phyloP scores from a whole-genome alignment of 345 rosid genomes.

The Eucalyptus pauciflora region DNA sequence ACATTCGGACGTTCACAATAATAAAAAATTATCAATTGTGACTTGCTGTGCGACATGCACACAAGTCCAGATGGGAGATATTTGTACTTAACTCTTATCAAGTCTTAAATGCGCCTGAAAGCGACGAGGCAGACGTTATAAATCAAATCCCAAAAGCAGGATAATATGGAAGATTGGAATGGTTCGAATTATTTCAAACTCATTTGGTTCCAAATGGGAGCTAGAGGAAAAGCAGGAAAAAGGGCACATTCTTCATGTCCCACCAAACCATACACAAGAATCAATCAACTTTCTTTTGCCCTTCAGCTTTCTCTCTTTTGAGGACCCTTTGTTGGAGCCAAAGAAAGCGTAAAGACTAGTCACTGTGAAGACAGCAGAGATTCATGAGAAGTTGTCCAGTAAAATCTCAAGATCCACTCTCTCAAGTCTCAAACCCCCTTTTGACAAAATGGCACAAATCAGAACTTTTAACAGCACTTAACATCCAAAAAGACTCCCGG shows the following conservation, averaged over 20 bases:
- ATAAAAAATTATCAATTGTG: background rate
- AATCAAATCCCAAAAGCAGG: background rate
- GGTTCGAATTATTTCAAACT: slow-evolving; percentile 3
- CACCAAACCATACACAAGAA: background rate
- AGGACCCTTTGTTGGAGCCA: background rate
- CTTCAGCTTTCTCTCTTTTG: background rate
- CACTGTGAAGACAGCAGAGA: background rate
- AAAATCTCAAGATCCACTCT: background rate
- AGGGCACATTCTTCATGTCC: slow-evolving; percentile 6
- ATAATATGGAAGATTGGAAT: background rate
- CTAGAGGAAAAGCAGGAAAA: background rate
- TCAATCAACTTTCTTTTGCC: slow-evolving; percentile 4
- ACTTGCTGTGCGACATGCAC: background rate
- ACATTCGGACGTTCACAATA: background rate
- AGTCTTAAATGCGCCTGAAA: background rate
- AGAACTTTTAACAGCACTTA: background rate
- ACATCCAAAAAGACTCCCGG: background rate
- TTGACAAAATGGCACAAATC: background rate
- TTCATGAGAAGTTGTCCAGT: background rate
- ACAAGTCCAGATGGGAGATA: background rate
- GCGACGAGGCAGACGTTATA: background rate
- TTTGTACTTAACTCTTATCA: background rate
- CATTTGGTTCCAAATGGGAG: background rate
- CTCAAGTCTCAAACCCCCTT: background rate
- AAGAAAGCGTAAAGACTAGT: slow-evolving; percentile 20